These are phyloP conservation scores for Solanum chmielewskii DNA, from an alignment of 257 asterid species.

Conservation along the genomic window DNA sequence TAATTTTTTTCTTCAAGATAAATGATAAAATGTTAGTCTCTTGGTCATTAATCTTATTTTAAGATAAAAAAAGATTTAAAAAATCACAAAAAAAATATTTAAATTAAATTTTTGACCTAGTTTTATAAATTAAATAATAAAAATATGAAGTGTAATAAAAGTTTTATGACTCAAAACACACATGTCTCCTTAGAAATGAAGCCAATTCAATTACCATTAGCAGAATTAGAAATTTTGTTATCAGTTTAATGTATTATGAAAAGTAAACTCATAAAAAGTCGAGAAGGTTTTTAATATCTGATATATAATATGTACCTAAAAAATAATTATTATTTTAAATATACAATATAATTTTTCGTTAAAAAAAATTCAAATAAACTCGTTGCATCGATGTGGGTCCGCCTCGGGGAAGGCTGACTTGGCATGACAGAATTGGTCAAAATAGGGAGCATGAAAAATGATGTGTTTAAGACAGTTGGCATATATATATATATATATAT, in stretches of 20 bases:
- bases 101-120: background rate
- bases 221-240: too few species aligned
- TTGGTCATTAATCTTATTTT: background rate
- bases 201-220: rapidly evolving
- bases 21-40: background rate
- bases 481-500: background rate
- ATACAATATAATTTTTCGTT: too few species aligned
- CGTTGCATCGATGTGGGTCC: too few species aligned
- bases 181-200: background rate
- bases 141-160: background rate
- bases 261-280: too few species aligned
- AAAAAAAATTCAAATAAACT: too few species aligned
- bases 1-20: background rate
- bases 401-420: background rate
- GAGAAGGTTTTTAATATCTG: too few species aligned
- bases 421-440: background rate
- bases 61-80: background rate
- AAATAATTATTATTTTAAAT: too few species aligned
- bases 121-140: background rate
- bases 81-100: too few species aligned
- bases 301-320: too few species aligned
- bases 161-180: background rate
- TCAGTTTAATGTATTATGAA: too few species aligned
- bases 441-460: background rate
- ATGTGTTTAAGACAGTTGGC: background rate